Evolutionary conservation across 2,329 filamentous ascomycete genomes (phyloP), one percentile per base, ranked within the genome.

Genomic region (Lachnellula suecica): DNA sequence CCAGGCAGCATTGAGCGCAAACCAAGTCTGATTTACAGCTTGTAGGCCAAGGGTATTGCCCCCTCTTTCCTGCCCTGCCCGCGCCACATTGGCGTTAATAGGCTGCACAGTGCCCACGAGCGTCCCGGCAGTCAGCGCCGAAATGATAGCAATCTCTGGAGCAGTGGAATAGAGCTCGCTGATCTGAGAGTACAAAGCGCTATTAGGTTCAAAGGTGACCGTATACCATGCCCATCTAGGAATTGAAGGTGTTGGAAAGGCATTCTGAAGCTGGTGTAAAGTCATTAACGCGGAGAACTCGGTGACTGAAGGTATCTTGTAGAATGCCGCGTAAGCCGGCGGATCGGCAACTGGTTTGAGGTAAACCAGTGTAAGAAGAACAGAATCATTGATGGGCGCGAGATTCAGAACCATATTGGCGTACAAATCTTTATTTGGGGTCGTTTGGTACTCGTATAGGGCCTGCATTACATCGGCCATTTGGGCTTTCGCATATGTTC

Each of bases 11-110:
- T 45, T 34, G 6, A 45, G 10, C 24, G 42, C 19, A 11, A 51
- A 38, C 42, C 48, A 51, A 4, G 48, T 45, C n/a, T 44, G 41
- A 31, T 45, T 46, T 10, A 51, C 23, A 17, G 48, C 19, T 17
- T 44, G 31, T 9, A 45, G 15, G 8, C 20, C 19, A 22, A 51
- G 34, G 13, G 17, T 43, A n/a, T 40, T 47, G 10, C 34, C 45
- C 2, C 45, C 44, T 6, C 44, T 9, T 6, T 9, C 22, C 22
- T 47, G 4, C 4, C 44, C 44, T 1, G 34, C 29, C 9, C 8
- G 15, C 9, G 35, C 44, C 2, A 47, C 8, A 11, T 38, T 47
- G 4, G 29, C 2, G 20, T 8, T 23, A 15, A 47, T 47, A 9
- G 44, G 44, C 20, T 47, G 44, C 5, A n/a, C 5, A 1, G 31